Base-by-base conservation (phyloP, 345 rosid genomes). In the Euphorbia pulcherrima region DNA sequence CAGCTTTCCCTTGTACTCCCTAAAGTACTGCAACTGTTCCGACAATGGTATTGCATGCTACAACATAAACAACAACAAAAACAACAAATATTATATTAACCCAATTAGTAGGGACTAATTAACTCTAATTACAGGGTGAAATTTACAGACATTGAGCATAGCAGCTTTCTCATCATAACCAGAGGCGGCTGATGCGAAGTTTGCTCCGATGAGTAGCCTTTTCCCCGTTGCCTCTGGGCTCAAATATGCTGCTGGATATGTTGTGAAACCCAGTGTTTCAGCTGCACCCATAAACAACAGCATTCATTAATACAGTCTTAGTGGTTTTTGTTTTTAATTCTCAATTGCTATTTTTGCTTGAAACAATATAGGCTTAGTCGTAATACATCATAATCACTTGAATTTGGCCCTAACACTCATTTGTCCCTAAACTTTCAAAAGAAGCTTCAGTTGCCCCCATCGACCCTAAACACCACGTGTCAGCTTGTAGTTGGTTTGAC, bases 111-210 rank as follows among this genome's bases (percentile, higher is more conserved):
- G 4, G 7, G 37, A 33, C 50, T 2, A 7, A 44, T 12, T 44
- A 12, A 14, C 12, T 44, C 50, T 12, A 44, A 44, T 50, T 50
- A 6, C 18, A 20, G 5, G 54, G 24, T 1, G 1, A 50, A 50
- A 50, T 18, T 0, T 50, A 4, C 72, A 76, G 52, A 92, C 93
- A 60, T 80, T 92, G 48, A 85, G 1, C 20, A n/a, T 5, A 18
- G 99, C 88, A 35, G 95, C 87, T 68, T 70, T 80, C 17, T 91
- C 96, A 69, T 94, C 96, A 47, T 82, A 94, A 46, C 99, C 99
- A 71, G 96, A 83, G 53, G 83, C 99, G 67, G 99, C 97, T 0
- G 97, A 89, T 69, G 97, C 99, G 68, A 91, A 94, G 79, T 89
- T 94, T 59, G 90, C 85, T 75, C 96, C 99, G 60, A 89, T 86